Base-by-base conservation (phyloP, 2,329 filamentous ascomycete species). In the Fusarium sp. region DNA sequence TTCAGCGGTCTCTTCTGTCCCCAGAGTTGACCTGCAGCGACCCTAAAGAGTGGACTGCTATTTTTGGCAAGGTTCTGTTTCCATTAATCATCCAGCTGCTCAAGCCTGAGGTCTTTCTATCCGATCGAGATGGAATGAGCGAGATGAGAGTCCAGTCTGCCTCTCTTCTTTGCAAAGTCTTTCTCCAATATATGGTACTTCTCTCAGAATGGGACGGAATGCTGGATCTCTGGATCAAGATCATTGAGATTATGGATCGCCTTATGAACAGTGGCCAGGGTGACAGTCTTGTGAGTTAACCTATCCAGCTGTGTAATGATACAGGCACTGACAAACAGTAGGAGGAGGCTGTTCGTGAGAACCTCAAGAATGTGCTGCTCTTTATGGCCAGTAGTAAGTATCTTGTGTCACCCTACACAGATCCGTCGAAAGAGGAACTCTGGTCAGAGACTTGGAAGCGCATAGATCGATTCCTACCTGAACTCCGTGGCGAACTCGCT, bases 251-350 rank as follows among this genome's bases (percentile, higher is more conserved):
- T 61, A 95, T 99, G 90, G 96, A 99, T 81, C 91, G 96, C 30
- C 88, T 99, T 73, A 97, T 98, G 91, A 98, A 98, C 79, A 96
- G 94, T 78, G 96, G 96, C 1, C 95, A 98, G 82, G 94, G 94
- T 30, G 95, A 97, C 79, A 96, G 92, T 78, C 84, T 97, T 80
- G 93, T 95, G 89, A 84, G 92, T 87, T 48, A 36, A 42, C 6
- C 20, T 34, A 13, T n/a, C 14, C 20, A 38, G 13, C 30, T 15
- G 12, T 42, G 24, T 26, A 12, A 38, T 15, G 32, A 39, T 26
- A 11, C 14, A 24, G 32, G 24, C 26, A 34, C 56, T 75, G 66
- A 73, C 61, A 75, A 78, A 62, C 8, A 42, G 22, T 76, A 97
- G 91, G 95, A 97, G 83, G 96, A 99, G 85, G 96, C 96, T 18